Percentiles rank a stretch among this genome's conserved stretches.
phyloP scores from a whole-genome alignment of 805 yeast species.

The Wickerhamiella alocasiicola region DNA sequence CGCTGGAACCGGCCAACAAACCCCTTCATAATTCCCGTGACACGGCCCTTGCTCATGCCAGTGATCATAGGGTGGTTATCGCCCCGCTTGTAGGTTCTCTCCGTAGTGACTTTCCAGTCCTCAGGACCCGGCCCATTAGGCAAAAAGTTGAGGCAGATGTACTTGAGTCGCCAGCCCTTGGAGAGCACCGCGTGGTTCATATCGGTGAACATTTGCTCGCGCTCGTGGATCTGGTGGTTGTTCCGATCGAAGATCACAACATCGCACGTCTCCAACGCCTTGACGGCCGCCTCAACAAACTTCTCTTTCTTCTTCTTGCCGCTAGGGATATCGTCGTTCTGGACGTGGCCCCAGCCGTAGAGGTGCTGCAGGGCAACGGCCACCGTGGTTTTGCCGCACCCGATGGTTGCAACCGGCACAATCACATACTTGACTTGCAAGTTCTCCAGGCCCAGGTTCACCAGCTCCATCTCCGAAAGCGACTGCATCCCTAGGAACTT shows the following conservation, averaged over 20 bases:
- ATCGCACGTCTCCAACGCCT: conserved; percentile 29
- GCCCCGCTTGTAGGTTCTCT: conserved; percentile 58
- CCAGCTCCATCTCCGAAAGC: conserved; percentile 46
- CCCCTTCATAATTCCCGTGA: conserved; percentile 56
- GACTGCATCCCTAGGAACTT: conserved; percentile 44
- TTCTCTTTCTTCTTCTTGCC: conserved; percentile 23
- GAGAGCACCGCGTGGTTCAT: conserved; percentile 35
- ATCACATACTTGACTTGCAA: conserved; percentile 44
- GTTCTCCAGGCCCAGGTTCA: conserved; percentile 30
- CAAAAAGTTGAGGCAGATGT: conserved; percentile 59
- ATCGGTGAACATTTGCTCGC: conserved; percentile 50
- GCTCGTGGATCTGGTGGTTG: conserved; percentile 60
- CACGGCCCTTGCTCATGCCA: conserved; percentile 36
- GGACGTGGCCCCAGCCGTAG: conserved; percentile 63
- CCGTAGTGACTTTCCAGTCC: conserved; percentile 41
- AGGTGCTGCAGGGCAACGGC: conserved; percentile 45
- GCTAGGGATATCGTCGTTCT: conserved; percentile 56
- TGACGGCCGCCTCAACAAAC: conserved; percentile 19
- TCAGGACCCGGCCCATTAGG: conserved; percentile 28
- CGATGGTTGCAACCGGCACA: conserved; percentile 79
- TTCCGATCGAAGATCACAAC: conserved; percentile 73
- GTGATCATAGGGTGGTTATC: conserved; percentile 82
- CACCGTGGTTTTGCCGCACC: conserved; percentile 90
- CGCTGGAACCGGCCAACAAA: conserved; percentile 61
- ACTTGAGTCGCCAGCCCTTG: conserved; percentile 36